Percentiles rank a stretch among this genome's conserved stretches.
Conservation (phyloP, 2,329 filamentous ascomycete species). For the Colletotrichum acutatum region DNA sequence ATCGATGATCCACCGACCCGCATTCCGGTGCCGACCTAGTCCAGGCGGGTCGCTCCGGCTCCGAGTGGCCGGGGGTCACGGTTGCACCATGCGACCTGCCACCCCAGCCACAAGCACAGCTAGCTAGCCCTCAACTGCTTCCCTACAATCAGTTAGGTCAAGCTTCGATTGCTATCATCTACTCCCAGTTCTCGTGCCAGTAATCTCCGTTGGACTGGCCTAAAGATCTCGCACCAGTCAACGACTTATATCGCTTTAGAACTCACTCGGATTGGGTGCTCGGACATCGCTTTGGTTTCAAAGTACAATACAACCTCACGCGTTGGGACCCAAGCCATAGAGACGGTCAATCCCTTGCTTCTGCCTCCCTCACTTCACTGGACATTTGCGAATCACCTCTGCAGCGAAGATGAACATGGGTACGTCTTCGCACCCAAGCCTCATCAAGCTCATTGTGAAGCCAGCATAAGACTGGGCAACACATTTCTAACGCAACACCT, state of each 20-base stretch:
- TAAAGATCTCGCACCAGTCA: neutral
- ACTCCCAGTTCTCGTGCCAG: neutral
- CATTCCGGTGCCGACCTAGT: constrained; percentile 24
- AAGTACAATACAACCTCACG: neutral
- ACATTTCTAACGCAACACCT: constrained; percentile 5
- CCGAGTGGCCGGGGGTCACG: neutral
- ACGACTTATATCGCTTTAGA: neutral
- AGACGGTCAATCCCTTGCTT: neutral
- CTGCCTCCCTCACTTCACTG: neutral
- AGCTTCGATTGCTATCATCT: neutral
- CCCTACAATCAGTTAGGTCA: neutral
- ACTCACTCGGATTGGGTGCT: neutral
- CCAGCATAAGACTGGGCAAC: neutral
- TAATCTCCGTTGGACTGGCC: neutral
- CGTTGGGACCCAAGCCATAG: neutral
- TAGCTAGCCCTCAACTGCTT: neutral
- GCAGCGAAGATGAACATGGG: constrained; percentile 25
- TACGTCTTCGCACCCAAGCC: neutral
- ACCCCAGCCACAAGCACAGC: neutral
- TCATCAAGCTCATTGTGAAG: neutral
- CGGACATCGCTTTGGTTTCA: neutral
- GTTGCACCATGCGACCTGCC: neutral
- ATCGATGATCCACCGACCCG: constrained; percentile 31
- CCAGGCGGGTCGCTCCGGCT: constrained; percentile 19
- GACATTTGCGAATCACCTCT: neutral